Base-by-base conservation (phyloP, 2,329 filamentous ascomycete species). In the Paecilomyces formosus region DNA sequence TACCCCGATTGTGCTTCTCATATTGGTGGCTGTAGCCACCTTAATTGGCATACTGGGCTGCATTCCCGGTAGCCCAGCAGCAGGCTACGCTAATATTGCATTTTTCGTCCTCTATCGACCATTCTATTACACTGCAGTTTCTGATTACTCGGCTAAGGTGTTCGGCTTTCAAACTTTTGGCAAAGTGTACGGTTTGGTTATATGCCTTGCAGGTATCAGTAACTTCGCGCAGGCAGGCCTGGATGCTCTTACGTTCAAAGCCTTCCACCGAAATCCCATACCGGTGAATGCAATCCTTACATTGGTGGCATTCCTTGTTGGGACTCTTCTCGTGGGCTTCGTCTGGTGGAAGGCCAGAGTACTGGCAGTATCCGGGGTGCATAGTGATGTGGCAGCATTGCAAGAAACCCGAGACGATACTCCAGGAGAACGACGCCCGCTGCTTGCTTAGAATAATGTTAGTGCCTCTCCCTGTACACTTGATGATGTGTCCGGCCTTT, bases 151-250 rank as follows among this genome's bases (percentile, higher is more conserved):
- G 21, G 91, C 90, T 61, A 96, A 96, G 75, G 91, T 96, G 35
- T 96, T 96, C 71, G 92, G 92, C 15, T 96, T 96, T 76, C 82
- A 86, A 61, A 96, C 91, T 0, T 96, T 96, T 65, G 92, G 92
- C 53, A 96, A 90, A 58, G 91, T 97, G n/a, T 96, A 96, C 73
- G 92, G 92, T 11, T 81, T 92, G 21, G 89, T 96, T 64, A 96
- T 96, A 65, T 95, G 90, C 73, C 76, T 94, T 1, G 88, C 91
- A 0, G 92, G 92, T 0, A 72, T 96, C 0, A 82, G 92, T 68
- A 96, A 95, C 74, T 92, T 97, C 68, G 84, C 84, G 1, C 91
- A 96, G 76, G 88, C 87, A 4, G 90, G 84, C 0, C 79, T 96
- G 33, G 92, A 96, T 71, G 84, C 87, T 24, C 71, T 93, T 35